Evolutionary conservation across 192 early-diverging fungal genomes (phyloP).

Genomic region (Dissophora ornata): DNA sequence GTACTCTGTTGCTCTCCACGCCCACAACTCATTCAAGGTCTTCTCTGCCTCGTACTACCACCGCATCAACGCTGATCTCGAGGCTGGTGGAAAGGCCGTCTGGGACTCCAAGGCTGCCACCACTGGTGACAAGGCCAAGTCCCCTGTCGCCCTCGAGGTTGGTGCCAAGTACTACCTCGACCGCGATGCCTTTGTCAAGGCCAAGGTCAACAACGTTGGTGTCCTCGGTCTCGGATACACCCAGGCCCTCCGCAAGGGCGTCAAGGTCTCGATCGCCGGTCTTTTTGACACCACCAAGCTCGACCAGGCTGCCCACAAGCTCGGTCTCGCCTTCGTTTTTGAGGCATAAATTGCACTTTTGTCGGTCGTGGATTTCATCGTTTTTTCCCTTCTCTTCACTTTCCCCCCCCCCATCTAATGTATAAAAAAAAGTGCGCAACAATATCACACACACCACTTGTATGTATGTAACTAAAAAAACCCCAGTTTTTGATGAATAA

Average conservation of each 20-base stretch:
- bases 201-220: conserved; percentile 86
- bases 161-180: conserved; percentile 96
- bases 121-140: conserved; percentile 64
- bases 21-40: conserved; percentile 88
- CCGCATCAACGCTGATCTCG: conserved; percentile 89
- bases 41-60: conserved; percentile 98
- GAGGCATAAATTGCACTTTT: conserved; percentile 76
- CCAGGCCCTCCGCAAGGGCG: conserved; percentile 90
- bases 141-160: conserved; percentile 85
- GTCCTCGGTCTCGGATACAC: conserved; percentile 94
- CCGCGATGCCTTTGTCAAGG: conserved; percentile 90
- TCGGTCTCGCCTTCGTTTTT: conserved; percentile 90
- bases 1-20: conserved; percentile 90
- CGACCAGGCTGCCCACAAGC: conserved; percentile 94
- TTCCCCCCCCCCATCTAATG: conserved; percentile 1
- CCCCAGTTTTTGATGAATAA: too few species aligned
- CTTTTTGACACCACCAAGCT: conserved; percentile 94
- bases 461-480: conserved; percentile 4
- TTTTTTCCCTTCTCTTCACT: background rate
- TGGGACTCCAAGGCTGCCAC: conserved; percentile 80
- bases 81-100: conserved; percentile 94
- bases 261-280: conserved; percentile 94
- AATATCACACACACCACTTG: conserved; percentile 2
- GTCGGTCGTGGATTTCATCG: background rate
- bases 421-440: conserved; percentile 27